phyloP scores from a whole-genome alignment of 331 rosid species.

The Phaseolus coccineus region DNA sequence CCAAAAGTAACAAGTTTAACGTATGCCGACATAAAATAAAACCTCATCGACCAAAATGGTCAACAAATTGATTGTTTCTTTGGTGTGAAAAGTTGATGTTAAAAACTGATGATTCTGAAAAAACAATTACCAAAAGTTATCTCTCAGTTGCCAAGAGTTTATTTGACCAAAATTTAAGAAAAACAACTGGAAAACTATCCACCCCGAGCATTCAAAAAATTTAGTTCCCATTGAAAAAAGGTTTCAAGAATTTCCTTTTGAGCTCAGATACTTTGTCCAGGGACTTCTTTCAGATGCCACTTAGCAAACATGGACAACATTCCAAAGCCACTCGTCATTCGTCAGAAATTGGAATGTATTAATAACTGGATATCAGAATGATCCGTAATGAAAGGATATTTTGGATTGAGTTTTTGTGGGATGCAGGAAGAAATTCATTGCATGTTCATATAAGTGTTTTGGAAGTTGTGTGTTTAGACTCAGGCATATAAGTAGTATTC shows the following conservation, averaged over 20 bases:
- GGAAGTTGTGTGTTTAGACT: no score
- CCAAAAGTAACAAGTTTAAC: neutral
- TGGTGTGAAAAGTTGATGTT: constrained; percentile 31
- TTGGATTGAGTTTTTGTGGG: no score
- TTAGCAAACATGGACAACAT: constrained; percentile 9
- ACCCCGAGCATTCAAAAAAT: constrained; percentile 27
- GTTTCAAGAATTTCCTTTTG: constrained; percentile 34
- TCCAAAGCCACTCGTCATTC: constrained; percentile 36
- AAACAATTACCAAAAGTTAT: constrained; percentile 31
- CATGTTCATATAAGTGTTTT: constrained; percentile 19
- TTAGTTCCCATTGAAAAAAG: constrained; percentile 25
- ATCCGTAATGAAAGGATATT: no score
- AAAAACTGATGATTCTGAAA: constrained; percentile 24
- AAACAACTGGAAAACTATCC: constrained; percentile 42
- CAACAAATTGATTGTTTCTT: constrained; percentile 33
- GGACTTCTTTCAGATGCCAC: constrained; percentile 11
- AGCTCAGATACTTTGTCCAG: constrained; percentile 39
- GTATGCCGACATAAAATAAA: neutral
- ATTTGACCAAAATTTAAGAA: neutral
- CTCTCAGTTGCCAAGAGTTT: constrained; percentile 13
- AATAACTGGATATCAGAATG: no score
- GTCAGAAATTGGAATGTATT: constrained; percentile 7
- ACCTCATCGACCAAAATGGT: neutral
- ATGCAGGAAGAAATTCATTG: no score
- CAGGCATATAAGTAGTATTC: no score